Evolutionary conservation across 768 basidiomycete genomes (phyloP).

Genomic region (Kwoniella sp.): DNA sequence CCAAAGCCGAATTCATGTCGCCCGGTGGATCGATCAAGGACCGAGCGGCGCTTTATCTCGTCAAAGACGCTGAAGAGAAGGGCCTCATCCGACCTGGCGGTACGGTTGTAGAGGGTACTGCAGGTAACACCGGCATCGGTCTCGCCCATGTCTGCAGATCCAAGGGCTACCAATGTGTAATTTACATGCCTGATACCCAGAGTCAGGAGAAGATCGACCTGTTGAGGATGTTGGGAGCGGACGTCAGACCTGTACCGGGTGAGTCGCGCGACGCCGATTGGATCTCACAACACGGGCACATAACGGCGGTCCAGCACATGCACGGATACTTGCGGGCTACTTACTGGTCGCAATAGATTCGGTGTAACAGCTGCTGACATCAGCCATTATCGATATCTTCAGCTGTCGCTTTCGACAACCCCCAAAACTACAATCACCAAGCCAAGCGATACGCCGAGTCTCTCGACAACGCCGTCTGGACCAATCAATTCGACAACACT

Average conservation of each 20-base stretch:
- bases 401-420: conserved; percentile 91
- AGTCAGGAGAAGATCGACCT: conserved; percentile 99
- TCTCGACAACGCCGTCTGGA: conserved; percentile 85
- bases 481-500: conserved; percentile 94
- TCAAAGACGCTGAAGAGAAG: conserved; percentile 80
- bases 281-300: not conserved
- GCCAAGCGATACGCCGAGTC: conserved; percentile 81
- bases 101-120: conserved; percentile 95
- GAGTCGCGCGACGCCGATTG: conserved; percentile 22
- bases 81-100: conserved; percentile 91
- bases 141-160: conserved; percentile 82
- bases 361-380: too few species aligned
- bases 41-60: conserved; percentile 86
- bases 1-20: conserved; percentile 98
- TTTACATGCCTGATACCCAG: conserved; percentile 97
- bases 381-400: not conserved
- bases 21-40: conserved; percentile 98
- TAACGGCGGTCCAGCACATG: too few species aligned
- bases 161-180: conserved; percentile 93
- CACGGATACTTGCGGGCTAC: too few species aligned
- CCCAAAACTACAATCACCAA: conserved; percentile 93
- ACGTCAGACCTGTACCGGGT: conserved; percentile 90
- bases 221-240: conserved; percentile 93
- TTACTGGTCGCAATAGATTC: too few species aligned
- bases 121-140: conserved; percentile 97